A percentile compares a stretch with the other conserved stretches of the same genome.
Conservation (phyloP, 129 eudicot species). For the Logfia minima region DNA sequence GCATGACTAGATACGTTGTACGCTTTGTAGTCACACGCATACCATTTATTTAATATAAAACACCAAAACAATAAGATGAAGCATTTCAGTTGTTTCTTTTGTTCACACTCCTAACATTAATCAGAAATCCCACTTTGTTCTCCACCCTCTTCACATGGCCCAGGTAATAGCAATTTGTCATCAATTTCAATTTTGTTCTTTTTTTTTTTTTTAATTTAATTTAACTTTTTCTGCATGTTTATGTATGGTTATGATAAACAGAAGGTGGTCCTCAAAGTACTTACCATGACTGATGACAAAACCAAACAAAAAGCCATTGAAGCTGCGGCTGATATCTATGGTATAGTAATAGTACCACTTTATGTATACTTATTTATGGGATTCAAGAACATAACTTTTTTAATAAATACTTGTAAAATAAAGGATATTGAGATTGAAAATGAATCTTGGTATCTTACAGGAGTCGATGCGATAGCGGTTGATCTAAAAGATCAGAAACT, state of each 20-base stretch:
- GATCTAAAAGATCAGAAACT: constrained; percentile 81
- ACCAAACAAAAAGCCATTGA: constrained; percentile 94
- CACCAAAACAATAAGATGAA: constrained; percentile 17
- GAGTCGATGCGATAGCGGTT: constrained; percentile 85
- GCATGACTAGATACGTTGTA: constrained; percentile 34
- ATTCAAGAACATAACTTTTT: not conserved
- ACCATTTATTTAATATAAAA: constrained; percentile 25
- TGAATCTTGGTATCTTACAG: constrained; percentile 31
- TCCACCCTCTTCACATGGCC: constrained; percentile 32
- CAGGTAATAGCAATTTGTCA: constrained; percentile 33
- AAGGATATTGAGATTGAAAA: too few relatives aligned
- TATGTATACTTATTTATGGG: not conserved
- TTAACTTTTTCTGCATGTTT: constrained; percentile 16
- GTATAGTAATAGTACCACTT: constrained; percentile 33
- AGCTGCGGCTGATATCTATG: constrained; percentile 91
- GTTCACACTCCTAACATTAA: constrained; percentile 23
- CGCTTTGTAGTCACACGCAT: constrained; percentile 16
- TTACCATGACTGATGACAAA: constrained; percentile 90
- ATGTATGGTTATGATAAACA: constrained; percentile 25
- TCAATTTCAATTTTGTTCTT: not conserved
- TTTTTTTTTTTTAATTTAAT: not conserved
- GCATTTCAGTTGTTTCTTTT: constrained; percentile 31
- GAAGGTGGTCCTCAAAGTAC: constrained; percentile 62
- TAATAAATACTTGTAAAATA: too few relatives aligned
- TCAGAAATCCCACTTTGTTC: constrained; percentile 18